These are phyloP conservation scores for Pedinophyceae sp. DNA, from an alignment of 139 green algal genomes.

Conservation along the genomic window DNA sequence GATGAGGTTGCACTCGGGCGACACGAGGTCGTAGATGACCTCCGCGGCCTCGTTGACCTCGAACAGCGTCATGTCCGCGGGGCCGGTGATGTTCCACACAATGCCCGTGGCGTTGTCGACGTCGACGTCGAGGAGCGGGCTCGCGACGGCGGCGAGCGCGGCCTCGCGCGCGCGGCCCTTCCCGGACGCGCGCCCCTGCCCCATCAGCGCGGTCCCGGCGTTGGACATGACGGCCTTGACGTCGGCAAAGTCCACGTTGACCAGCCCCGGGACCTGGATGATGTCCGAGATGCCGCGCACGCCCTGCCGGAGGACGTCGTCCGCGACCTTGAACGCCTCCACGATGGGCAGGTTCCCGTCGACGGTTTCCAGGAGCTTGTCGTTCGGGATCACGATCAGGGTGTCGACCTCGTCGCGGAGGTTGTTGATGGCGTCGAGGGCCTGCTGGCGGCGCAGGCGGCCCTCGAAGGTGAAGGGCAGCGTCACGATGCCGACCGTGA, in stretches of 20 bases:
- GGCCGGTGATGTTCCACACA: conserved; percentile 94
- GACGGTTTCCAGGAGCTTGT: conserved; percentile 26
- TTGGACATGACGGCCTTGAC: conserved; percentile 92
- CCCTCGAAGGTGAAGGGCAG: conserved; percentile 93
- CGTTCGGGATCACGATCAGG: conserved; percentile 85
- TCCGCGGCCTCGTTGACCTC: conserved; percentile 85
- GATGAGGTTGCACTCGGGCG: conserved; percentile 90
- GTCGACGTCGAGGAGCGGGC: conserved; percentile 80
- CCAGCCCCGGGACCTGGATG: conserved; percentile 91
- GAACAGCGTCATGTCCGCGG: conserved; percentile 73
- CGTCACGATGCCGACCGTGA: conserved; percentile 86
- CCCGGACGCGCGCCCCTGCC: conserved; percentile 41
- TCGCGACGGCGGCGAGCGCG: conserved; percentile 10
- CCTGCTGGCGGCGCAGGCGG: conserved; percentile 31
- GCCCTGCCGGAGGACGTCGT: conserved; percentile 88
- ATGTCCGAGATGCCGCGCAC: conserved; percentile 96
- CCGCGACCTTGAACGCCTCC: conserved; percentile 87
- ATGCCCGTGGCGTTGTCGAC: conserved; percentile 87
- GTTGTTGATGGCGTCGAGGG: conserved; percentile 52
- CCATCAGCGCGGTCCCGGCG: conserved; percentile 85
- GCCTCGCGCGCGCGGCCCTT: conserved; percentile 42
- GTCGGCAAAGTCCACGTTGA: conserved; percentile 99
- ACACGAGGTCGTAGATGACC: conserved; percentile 77
- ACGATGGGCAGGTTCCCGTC: conserved; percentile 34
- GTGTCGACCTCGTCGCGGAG: conserved; percentile 60